Percentiles rank a stretch among this genome's conserved stretches.
Evolutionary conservation across 805 yeast genomes (phyloP).

Genomic region (Wickerhamiella dianesei): DNA sequence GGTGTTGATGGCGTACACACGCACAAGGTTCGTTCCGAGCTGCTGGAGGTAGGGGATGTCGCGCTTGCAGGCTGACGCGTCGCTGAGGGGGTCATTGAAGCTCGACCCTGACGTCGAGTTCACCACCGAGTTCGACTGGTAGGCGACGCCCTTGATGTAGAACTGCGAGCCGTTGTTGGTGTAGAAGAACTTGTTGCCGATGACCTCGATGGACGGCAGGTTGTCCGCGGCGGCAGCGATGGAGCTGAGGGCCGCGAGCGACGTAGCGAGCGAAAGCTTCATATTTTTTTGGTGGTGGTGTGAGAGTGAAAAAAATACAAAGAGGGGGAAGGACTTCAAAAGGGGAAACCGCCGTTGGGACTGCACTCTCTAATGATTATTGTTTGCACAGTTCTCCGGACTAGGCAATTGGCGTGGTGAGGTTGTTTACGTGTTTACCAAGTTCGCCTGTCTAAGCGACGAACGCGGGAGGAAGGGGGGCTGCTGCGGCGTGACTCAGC

Average conservation of each 20-base stretch:
- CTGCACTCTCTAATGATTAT: background rate
- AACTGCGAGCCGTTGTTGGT: slow-evolving; percentile 64
- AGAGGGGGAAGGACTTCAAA: background rate
- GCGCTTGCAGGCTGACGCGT: slow-evolving; percentile 53
- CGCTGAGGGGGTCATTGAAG: slow-evolving; percentile 64
- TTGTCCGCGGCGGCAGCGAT: slow-evolving; percentile 21
- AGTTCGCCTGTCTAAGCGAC: background rate
- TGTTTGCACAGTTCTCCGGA: background rate
- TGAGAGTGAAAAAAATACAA: background rate
- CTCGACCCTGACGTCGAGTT: slow-evolving; percentile 32
- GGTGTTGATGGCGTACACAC: slow-evolving; percentile 80
- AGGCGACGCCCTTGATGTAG: slow-evolving; percentile 77
- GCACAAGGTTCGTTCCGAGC: slow-evolving; percentile 59
- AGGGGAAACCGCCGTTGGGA: background rate
- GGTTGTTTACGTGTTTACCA: background rate
- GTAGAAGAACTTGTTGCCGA: slow-evolving; percentile 67
- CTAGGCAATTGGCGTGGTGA: background rate
- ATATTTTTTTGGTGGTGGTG: slow-evolving; percentile 7
- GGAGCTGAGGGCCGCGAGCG: slow-evolving; percentile 14
- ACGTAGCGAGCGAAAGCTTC: slow-evolving; percentile 19
- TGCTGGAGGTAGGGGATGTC: slow-evolving; percentile 66
- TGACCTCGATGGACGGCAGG: slow-evolving; percentile 42
- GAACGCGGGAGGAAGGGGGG: too few species aligned
- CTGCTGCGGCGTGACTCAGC: background rate
- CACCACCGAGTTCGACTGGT: slow-evolving; percentile 52